Base-by-base conservation (phyloP, 2,329 filamentous ascomycete species). In the Ascochyta clinopodiicola region DNA sequence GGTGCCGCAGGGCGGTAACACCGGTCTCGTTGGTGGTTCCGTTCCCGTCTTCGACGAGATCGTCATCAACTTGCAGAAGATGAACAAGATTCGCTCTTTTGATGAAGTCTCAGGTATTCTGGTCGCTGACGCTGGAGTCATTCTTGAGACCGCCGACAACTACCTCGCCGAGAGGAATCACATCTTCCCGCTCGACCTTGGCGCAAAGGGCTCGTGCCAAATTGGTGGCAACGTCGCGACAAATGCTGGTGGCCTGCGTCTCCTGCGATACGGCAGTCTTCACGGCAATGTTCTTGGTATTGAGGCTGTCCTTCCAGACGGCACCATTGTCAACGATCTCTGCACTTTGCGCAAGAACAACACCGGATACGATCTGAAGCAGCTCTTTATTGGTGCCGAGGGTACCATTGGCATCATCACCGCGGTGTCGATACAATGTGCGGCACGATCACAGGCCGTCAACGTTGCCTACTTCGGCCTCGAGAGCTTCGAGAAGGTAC, bases 21-120 rank as follows among this genome's bases (percentile, higher is more conserved):
- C 95, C 2, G 96, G 95, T 6, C 83, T 99, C 31, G 95, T 99
- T 2, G 96, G 95, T 54, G 95, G 95, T 44, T 96, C 92, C 0
- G 91, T 99, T 25, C 95, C 96, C 1, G 92, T 99, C 19, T 99
- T 98, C 73, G 96, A 99, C 74, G 96, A 99, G 82, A 96, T 99
- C 66, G 90, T 99, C 67, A 84, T 99, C 80, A 96, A 88, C 77
- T 87, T 95, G 74, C 84, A 86, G 63, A 89, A 92, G 62, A 95
- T 99, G 92, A 96, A 96, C 81, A 80, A 87, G 70, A 93, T 99
- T 60, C 86, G 90, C 67, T 92, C 89, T 3, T 98, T 99, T 70
- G 95, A 99, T 76, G 89, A 96, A 49, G 90, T 96, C 45, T 96
- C 92, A 48, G 95, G 95, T 45, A 89, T 94, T 9, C 80, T 99